Evolutionary conservation across 768 basidiomycete genomes (phyloP).

Genomic region (Lactifluus pinguis): DNA sequence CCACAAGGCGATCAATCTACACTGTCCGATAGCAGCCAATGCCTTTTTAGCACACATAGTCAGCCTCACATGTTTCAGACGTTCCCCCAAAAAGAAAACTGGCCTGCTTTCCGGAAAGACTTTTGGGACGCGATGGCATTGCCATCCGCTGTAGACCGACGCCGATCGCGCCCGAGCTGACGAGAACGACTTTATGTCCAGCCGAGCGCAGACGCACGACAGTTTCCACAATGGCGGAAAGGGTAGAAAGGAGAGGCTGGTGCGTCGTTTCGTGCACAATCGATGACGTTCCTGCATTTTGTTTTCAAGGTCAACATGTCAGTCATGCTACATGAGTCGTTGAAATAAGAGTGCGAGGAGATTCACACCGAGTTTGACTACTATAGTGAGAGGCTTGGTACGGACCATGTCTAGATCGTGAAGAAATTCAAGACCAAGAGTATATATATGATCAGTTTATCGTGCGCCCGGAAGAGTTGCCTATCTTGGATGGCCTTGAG

Average conservation of each 20-base stretch:
- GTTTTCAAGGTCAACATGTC: neutral
- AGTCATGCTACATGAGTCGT: neutral
- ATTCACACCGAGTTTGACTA: conserved; percentile 27
- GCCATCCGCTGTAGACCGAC: conserved; percentile 92
- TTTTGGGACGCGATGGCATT: conserved; percentile 69
- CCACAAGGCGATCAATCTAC: conserved; percentile 91
- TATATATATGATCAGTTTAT: no score
- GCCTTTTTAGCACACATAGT: conserved; percentile 42
- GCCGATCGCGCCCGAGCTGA: conserved; percentile 96
- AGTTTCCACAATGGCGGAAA: conserved; percentile 89
- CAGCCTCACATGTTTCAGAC: neutral
- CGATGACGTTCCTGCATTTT: conserved; percentile 73
- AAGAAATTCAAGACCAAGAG: no score
- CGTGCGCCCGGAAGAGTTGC: no score
- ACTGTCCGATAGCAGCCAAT: conserved; percentile 94
- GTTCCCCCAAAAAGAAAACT: conserved; percentile 20
- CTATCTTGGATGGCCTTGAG: no score
- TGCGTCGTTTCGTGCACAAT: conserved; percentile 94
- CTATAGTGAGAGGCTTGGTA: conserved; percentile 15
- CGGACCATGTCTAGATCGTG: conserved; percentile 1
- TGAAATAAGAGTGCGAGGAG: neutral
- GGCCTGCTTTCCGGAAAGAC: conserved; percentile 85
- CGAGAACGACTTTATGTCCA: conserved; percentile 92
- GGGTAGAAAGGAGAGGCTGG: conserved; percentile 80
- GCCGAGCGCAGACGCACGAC: conserved; percentile 64